Conservation (phyloP, 2,329 filamentous ascomycete genomes). For the Domatiomyces globalis region DNA sequence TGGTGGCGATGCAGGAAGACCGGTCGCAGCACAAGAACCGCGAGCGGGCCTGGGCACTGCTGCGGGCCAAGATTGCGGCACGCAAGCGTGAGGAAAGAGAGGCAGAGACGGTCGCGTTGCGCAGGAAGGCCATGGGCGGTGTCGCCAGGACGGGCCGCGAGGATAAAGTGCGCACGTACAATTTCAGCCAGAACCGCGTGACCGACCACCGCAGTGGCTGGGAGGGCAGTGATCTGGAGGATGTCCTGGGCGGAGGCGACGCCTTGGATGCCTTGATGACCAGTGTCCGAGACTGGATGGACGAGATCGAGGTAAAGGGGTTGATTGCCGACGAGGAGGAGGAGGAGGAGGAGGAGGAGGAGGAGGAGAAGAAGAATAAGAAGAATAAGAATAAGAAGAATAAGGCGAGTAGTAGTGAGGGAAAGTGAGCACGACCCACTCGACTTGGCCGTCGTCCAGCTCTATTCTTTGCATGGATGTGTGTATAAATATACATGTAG, state of each 20-base stretch:
- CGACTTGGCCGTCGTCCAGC: no score
- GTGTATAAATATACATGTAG: no score
- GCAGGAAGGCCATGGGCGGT: conserved; percentile 63
- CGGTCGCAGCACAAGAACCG: conserved; percentile 83
- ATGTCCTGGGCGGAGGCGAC: conserved; percentile 63
- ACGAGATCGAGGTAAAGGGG: conserved; percentile 57
- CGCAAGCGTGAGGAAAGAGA: conserved; percentile 67
- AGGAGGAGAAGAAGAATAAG: no score
- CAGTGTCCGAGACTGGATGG: conserved; percentile 62
- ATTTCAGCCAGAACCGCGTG: conserved; percentile 63
- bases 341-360: conserved; percentile 15
- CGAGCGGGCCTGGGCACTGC: conserved; percentile 69
- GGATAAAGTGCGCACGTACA: conserved; percentile 91
- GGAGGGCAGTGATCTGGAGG: conserved; percentile 65
- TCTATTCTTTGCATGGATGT: no score
- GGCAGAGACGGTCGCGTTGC: conserved; percentile 58
- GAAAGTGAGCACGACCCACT: no score
- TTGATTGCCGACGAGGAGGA: conserved; percentile 51
- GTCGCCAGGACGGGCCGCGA: conserved; percentile 70
- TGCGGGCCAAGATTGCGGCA: conserved; percentile 71
- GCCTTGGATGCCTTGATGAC: conserved; percentile 62
- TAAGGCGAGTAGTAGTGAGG: no score
- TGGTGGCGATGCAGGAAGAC: conserved; percentile 84
- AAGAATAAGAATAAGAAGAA: no score
- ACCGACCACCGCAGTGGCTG: conserved; percentile 76